Base-by-base conservation (phyloP, 345 rosid species). In the Lenwebbia sp. region DNA sequence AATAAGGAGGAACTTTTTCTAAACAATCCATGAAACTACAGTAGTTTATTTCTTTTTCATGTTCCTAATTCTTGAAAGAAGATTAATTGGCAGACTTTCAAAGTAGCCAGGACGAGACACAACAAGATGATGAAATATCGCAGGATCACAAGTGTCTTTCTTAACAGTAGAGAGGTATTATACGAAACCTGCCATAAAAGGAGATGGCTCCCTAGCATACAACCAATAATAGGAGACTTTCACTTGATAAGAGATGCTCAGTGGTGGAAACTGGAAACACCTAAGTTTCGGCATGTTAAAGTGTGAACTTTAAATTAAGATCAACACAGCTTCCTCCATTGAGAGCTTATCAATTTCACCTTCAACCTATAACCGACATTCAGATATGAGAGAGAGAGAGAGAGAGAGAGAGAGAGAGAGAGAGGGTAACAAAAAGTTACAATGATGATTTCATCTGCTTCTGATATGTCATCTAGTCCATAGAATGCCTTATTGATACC, bases 331-430 rank as follows among this genome's bases (percentile, higher is more conserved):
- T 91, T 92, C 93, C 86, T 91, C 95, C 78, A 93, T 23, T 13
- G 93, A 86, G 87, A 93, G 93, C 86, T 93, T 93, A 88, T 93
- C 95, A 21, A 89, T 87, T 91, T 93, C 93, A 76, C 94, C 93
- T 89, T 93, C 93, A 87, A 93, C 93, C 93, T 93, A 86, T 49
- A 76, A 83, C 57, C 83, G 51, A 13, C 44, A 85, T 78, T 26
- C 74, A 83, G 37, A 21, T 49, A 70, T 58, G 26, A 47, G 40
- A 25, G 54, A 54, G 54, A 7, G 8, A 44, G 47, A 6, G 47
- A 44, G 47, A 5, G 75, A 25, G 30, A 28, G 14, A 56, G 56
- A 14, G 75, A 44, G 49, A 40, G 53, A 6, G 51, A 49, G 74
- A 13, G 52, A 26, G 82, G 54, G 81, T 26, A 13, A 50, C 3